A percentile compares a stretch with the other conserved stretches of the same genome.
Evolutionary conservation across 768 basidiomycete genomes (phyloP).

Genomic region (Xerocomellus intermedius): DNA sequence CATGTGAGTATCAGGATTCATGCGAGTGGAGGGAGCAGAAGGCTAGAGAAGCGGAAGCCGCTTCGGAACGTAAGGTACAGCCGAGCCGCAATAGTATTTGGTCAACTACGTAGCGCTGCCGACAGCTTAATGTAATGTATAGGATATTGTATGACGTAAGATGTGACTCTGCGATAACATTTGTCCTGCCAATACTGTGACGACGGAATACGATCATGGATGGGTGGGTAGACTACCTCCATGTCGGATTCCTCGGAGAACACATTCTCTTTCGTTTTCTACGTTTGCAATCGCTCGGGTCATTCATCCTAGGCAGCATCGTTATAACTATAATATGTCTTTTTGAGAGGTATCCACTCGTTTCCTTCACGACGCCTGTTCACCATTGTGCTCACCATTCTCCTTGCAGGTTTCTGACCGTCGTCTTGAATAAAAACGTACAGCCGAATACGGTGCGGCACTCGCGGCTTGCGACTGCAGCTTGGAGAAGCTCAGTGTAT

Average conservation of each 20-base stretch:
- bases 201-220: constrained; percentile 31
- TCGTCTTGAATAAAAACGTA: constrained; percentile 49
- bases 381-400: not conserved
- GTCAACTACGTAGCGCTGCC: not conserved
- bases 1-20: constrained; percentile 69
- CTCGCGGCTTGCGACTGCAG: constrained; percentile 44
- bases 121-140: not conserved
- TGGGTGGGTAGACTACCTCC: constrained; percentile 49
- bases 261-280: constrained; percentile 43
- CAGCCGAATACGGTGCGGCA: constrained; percentile 39
- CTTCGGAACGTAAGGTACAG: not conserved
- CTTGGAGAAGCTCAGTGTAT: constrained; percentile 57
- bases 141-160: constrained; percentile 12
- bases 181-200: not conserved
- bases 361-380: not conserved
- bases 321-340: constrained; percentile 50
- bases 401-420: constrained; percentile 46
- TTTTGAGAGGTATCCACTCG: constrained; percentile 50
- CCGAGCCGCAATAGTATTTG: not conserved
- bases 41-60: constrained; percentile 38
- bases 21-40: constrained; percentile 76
- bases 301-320: constrained; percentile 47
- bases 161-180: not conserved
- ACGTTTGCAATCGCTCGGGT: constrained; percentile 46
- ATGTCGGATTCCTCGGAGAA: constrained; percentile 42